Percentiles rank a stretch among this genome's conserved stretches.
Conservation (phyloP, 2,329 filamentous ascomycete species). For the Ophiobolus disseminans region DNA sequence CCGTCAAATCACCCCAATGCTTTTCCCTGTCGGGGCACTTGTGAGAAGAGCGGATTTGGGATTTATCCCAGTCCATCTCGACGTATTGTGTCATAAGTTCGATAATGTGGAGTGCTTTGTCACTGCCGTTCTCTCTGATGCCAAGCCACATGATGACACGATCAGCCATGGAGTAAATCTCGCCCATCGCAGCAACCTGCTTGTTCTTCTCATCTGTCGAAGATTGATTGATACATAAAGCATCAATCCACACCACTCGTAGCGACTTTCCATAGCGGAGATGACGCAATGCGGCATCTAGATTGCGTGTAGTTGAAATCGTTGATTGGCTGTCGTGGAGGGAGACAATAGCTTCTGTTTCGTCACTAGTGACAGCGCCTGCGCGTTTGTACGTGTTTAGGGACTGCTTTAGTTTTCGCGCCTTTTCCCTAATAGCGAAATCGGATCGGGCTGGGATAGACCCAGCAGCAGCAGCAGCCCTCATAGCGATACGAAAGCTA, state of each 20-base stretch:
- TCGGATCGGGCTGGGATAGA: too few relatives aligned
- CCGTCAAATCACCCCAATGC: neutral
- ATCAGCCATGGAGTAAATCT: slow-evolving; percentile 6
- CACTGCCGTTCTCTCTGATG: neutral
- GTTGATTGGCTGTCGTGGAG: too few relatives aligned
- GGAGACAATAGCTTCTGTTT: too few relatives aligned
- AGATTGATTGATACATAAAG: slow-evolving; percentile 18
- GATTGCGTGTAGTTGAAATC: slow-evolving; percentile 11
- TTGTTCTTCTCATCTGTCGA: slow-evolving; percentile 6
- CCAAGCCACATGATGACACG: slow-evolving; percentile 10
- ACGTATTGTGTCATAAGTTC: neutral
- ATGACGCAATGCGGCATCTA: slow-evolving; percentile 10
- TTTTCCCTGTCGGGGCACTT: neutral
- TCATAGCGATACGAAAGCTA: too few relatives aligned
- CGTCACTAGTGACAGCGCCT: too few relatives aligned
- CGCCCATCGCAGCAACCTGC: slow-evolving; percentile 15
- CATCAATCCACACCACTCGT: slow-evolving; percentile 19
- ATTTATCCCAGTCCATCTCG: neutral
- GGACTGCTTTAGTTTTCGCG: too few relatives aligned
- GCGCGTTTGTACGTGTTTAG: too few relatives aligned
- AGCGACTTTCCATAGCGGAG: neutral
- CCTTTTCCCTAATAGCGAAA: too few relatives aligned
- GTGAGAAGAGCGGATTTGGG: neutral
- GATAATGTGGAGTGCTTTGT: slow-evolving; percentile 3
- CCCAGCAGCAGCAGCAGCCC: too few relatives aligned